Base-by-base conservation (phyloP, 78 protist genomes). In the Thecamonas trahens region DNA sequence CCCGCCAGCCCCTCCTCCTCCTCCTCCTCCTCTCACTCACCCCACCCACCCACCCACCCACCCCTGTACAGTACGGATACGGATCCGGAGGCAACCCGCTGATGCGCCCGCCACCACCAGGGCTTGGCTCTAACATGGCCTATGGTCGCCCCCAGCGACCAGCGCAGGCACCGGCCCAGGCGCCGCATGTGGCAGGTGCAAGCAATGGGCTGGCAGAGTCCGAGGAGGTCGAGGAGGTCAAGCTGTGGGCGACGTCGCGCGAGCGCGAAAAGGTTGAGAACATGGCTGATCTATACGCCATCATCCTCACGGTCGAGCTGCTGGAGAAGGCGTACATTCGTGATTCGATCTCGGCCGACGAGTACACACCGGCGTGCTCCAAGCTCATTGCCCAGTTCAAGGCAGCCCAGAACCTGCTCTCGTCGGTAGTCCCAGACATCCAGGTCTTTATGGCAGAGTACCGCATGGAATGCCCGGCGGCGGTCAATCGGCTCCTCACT, bases 301-400 rank as follows among this genome's bases (percentile, higher is more conserved):
- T 87, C 45, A 68, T 87, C 2, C 38, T 18, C 28, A 80, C 82
- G 11, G 63, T 74, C 5, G 88, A 87, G 32, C 76, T 70, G 53
- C 55, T 87, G 6, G 93, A 87, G 37, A 77, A 79, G 67, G 94
- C 94, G 42, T 88, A 81, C 52, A 72, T 80, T 24, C 61, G 84
- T 18, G 94, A 88, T 59, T 39, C 83, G 18, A 63, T 88, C 40
- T 2, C 81, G 8, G 71, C 85, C 22, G 74, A 72, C 50, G 86
- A 79, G 74, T 82, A 87, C 42, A 80, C 85, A 1, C 80, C 82
- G 14, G 77, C 76, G 24, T 88, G 94, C 60, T 67, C 82, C 37
- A 81, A 81, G 62, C 72, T 89, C 34, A 81, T 89, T 45, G 83
- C 90, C 7, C 94, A 89, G 62, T 89, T 65, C 68, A 80, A 81